Percentiles rank a stretch among this genome's conserved stretches.
These are phyloP conservation scores for Amaranthus tricolor DNA, from an alignment of 179 eudicot genomes.

Conservation along the genomic window DNA sequence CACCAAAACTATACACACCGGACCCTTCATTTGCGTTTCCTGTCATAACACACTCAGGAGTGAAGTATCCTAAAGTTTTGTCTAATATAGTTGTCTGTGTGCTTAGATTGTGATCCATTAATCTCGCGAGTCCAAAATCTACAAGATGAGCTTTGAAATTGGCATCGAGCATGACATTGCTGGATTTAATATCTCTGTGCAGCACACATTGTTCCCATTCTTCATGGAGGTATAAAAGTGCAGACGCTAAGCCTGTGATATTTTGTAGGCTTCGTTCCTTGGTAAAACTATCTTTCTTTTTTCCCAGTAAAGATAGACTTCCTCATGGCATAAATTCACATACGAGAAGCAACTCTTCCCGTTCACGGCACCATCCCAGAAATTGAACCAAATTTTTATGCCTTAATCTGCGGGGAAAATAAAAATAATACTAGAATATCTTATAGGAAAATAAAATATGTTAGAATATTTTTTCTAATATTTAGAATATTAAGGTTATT, in stretches of 20 bases:
- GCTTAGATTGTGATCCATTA: slow-evolving; percentile 18
- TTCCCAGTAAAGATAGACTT: too few species aligned
- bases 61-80: not conserved
- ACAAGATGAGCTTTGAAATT: slow-evolving; percentile 26
- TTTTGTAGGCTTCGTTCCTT: slow-evolving; percentile 14
- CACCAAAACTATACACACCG: slow-evolving; percentile 24
- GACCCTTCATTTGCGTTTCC: slow-evolving; percentile 23
- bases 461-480: too few species aligned
- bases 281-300: slow-evolving; percentile 6
- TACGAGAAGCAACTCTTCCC: too few species aligned
- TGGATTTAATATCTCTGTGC: slow-evolving; percentile 27
- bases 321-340: slow-evolving; percentile 22
- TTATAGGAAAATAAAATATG: too few species aligned
- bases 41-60: slow-evolving; percentile 15
- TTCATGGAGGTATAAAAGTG: too few species aligned
- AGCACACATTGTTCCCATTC: slow-evolving; percentile 25
- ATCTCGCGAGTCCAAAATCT: slow-evolving; percentile 26
- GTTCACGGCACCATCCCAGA: too few species aligned
- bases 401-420: too few species aligned
- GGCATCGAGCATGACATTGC: slow-evolving; percentile 23
- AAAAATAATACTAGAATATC: too few species aligned
- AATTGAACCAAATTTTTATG: slow-evolving; percentile 24
- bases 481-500: too few species aligned
- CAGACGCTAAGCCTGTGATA: slow-evolving; percentile 22
- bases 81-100: slow-evolving; percentile 19